A percentile compares a stretch with the other conserved stretches of the same genome.
phyloP scores from a whole-genome alignment of 2,329 filamentous ascomycete genomes.

The Furcasterigmium sp. region DNA sequence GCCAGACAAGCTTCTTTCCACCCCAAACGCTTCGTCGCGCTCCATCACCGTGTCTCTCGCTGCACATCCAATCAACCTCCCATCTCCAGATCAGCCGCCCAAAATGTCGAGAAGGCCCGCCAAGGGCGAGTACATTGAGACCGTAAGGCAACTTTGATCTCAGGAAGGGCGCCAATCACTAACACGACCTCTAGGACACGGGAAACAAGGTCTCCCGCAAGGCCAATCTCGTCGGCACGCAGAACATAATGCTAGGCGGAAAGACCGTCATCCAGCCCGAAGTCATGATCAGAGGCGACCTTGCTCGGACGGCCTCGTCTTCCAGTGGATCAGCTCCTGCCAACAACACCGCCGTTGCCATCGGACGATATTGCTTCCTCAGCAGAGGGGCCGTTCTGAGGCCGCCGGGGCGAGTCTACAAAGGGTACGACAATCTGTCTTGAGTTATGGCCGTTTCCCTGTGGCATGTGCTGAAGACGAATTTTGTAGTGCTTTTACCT shows the following conservation, averaged over 20 bases:
- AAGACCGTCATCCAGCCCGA: slow-evolving; percentile 95
- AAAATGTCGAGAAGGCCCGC: slow-evolving; percentile 70
- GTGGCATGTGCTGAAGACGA: too few species aligned
- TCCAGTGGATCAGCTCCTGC: slow-evolving; percentile 31
- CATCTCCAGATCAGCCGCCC: slow-evolving; percentile 6
- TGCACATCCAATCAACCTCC: background rate
- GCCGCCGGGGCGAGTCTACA: slow-evolving; percentile 77
- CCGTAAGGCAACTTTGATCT: slow-evolving; percentile 58
- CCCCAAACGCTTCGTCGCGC: background rate
- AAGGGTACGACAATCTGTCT: slow-evolving; percentile 47
- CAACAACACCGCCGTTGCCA: slow-evolving; percentile 68
- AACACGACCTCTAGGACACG: slow-evolving; percentile 63
- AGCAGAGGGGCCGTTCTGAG: slow-evolving; percentile 72
- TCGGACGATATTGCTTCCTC: slow-evolving; percentile 89
- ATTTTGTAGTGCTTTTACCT: slow-evolving; percentile 53
- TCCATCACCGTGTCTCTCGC: background rate
- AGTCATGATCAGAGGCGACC: slow-evolving; percentile 88
- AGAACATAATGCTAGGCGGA: slow-evolving; percentile 95
- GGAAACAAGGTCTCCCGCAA: slow-evolving; percentile 97
- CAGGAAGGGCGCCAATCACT: background rate
- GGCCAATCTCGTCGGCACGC: slow-evolving; percentile 85
- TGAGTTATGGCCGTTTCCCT: too few species aligned
- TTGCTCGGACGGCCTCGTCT: slow-evolving; percentile 53
- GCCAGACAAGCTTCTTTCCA: background rate
- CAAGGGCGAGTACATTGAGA: slow-evolving; percentile 96